Evolutionary conservation across 306 rosid species (phyloP), one percentile per base, ranked within the genome.

Genomic region (Abrus pulchellus): DNA sequence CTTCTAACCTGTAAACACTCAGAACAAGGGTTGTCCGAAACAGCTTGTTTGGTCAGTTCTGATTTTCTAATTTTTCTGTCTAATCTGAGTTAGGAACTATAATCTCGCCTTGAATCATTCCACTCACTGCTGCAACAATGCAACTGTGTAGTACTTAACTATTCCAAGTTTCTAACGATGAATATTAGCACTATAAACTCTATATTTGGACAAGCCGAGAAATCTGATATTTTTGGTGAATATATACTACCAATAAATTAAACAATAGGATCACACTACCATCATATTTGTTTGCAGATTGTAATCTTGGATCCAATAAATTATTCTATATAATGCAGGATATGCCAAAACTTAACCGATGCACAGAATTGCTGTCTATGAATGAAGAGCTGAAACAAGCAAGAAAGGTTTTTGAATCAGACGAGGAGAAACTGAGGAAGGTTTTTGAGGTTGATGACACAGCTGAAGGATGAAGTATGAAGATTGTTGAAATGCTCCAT

Each of bases 301-400:
- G 49, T 78, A 40, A 33, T 55, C 69, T 3, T 2, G 62, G 59
- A 10, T 54, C 43, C 43, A 83, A 56, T 14, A 38, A 74, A 29
- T 34, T 80, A 36, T n/a, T 7, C 11, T 48, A 20, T 59, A 14
- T 36, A 5, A 47, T 41, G 80, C 86, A 94, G 98, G 98, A 94
- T 81, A 5, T 64, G 56, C 94, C 90, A 55, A 94, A 94, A 78
- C 94, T 86, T 27, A 92, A 94, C 85, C 97, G 97, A 0, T 92
- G 90, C 67, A 82, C 90, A 7, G 98, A 94, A 84, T 76, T 92
- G 89, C 76, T 94, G 65, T 91, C 97, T 12, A 91, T 94, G 97
- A 90, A 92, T 72, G 97, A 94, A 81, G 97, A 92, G 77, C 91
- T 94, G 82, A 92, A 94, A 84, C 97, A 94, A 81, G 98, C 97